These are phyloP conservation scores for Cyberlindnera mississippiensis DNA, from an alignment of 805 yeast genomes.

Conservation along the genomic window DNA sequence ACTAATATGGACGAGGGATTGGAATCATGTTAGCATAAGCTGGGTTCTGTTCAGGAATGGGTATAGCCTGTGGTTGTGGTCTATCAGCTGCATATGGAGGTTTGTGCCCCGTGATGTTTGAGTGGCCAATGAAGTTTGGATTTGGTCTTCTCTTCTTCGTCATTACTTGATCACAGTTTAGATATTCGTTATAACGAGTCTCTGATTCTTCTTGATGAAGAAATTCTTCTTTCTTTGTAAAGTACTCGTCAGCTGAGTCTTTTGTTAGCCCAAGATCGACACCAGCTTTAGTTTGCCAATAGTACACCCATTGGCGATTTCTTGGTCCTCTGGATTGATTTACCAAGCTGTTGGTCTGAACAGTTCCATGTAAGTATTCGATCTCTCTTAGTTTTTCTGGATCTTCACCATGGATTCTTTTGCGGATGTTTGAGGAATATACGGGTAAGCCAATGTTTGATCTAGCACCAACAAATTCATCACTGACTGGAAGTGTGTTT, in stretches of 20 bases:
- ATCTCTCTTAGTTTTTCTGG: slow-evolving; percentile 40
- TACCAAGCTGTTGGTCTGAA: slow-evolving; percentile 41
- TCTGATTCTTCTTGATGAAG: slow-evolving; percentile 29
- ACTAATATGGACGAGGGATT: slow-evolving; percentile 3
- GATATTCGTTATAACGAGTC: slow-evolving; percentile 33
- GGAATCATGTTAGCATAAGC: too few species aligned
- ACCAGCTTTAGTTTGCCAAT: slow-evolving; percentile 44
- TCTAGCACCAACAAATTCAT: slow-evolving; percentile 19
- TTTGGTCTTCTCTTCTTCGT: slow-evolving; percentile 44
- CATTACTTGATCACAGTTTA: slow-evolving; percentile 40
- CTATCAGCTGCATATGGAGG: slow-evolving; percentile 40
- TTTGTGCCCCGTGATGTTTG: slow-evolving; percentile 40
- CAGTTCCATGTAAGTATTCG: slow-evolving; percentile 47
- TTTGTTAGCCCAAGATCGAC: slow-evolving; percentile 31
- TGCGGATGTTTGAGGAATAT: slow-evolving; percentile 28
- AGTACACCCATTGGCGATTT: slow-evolving; percentile 44
- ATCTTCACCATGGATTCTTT: slow-evolving; percentile 31
- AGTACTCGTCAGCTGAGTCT: slow-evolving; percentile 23
- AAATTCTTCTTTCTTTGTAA: slow-evolving; percentile 30
- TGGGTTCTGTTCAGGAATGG: background rate
- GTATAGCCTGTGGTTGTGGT: slow-evolving; percentile 11
- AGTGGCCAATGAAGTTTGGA: slow-evolving; percentile 43
- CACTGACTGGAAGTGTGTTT: slow-evolving; percentile 17
- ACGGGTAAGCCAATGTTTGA: slow-evolving; percentile 42
- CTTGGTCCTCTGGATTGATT: slow-evolving; percentile 40